phyloP scores from a whole-genome alignment of 805 yeast genomes.

The Helenozyma baotianmanensis region DNA sequence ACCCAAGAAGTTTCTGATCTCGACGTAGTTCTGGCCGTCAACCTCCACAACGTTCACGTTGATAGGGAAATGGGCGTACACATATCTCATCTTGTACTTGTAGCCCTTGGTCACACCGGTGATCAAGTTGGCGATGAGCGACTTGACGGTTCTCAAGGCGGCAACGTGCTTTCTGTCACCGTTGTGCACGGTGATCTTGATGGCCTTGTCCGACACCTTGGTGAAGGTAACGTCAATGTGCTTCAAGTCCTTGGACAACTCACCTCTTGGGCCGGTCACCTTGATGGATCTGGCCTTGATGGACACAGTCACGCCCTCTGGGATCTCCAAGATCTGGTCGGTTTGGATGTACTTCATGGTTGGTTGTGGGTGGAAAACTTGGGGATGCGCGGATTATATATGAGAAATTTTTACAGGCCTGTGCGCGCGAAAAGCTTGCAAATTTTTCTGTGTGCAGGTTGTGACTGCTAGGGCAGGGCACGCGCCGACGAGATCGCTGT shows the following conservation, averaged over 20 bases:
- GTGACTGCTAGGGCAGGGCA: constrained; percentile 1
- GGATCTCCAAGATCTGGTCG: constrained; percentile 76
- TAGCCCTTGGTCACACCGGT: constrained; percentile 99
- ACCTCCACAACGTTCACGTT: constrained; percentile 87
- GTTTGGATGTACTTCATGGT: constrained; percentile 80
- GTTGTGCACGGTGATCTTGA: constrained; percentile 91
- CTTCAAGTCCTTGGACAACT: constrained; percentile 80
- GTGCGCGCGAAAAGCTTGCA: neutral
- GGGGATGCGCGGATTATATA: neutral
- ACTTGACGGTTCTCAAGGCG: constrained; percentile 96
- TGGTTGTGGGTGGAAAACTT: constrained; percentile 5
- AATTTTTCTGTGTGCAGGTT: neutral
- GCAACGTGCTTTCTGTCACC: constrained; percentile 99
- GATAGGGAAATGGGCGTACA: constrained; percentile 99
- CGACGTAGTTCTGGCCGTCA: constrained; percentile 72
- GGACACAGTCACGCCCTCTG: constrained; percentile 88
- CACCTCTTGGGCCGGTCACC: constrained; percentile 98
- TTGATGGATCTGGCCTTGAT: constrained; percentile 88
- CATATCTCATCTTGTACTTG: constrained; percentile 99
- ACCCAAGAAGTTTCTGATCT: constrained; percentile 99
- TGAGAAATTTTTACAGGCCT: too few relatives aligned
- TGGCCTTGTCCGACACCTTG: constrained; percentile 65
- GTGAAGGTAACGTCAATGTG: constrained; percentile 93
- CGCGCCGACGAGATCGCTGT: neutral
- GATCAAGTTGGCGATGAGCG: constrained; percentile 88